Evolutionary conservation across 164 flowering plant genomes (phyloP).

Genomic region (Kingdonia uniflora): DNA sequence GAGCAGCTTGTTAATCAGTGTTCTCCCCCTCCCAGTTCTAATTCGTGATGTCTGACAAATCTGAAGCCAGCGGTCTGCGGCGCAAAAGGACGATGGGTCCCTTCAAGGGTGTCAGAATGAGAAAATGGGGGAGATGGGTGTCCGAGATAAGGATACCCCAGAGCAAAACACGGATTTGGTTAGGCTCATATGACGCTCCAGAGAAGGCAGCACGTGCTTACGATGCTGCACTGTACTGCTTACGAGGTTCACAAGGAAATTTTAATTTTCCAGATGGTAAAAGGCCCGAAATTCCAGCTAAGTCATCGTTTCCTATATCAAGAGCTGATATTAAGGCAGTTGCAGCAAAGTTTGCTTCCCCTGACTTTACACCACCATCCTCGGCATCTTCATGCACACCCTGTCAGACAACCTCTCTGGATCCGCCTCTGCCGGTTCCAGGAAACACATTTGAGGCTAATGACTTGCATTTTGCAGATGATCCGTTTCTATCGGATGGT

Average conservation of each 20-base stretch:
- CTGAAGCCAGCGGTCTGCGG: neutral
- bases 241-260: constrained; percentile 18
- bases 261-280: constrained; percentile 24
- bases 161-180: constrained; percentile 33
- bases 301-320: constrained; percentile 2
- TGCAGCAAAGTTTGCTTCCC: constrained; percentile 16
- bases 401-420: neutral
- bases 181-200: constrained; percentile 34
- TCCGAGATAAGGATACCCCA: constrained; percentile 34
- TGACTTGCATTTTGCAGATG: neutral
- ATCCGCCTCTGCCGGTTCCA: neutral
- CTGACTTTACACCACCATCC: neutral
- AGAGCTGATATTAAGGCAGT: constrained; percentile 18
- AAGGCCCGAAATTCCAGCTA: constrained; percentile 15
- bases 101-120: constrained; percentile 29
- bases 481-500: neutral
- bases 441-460: neutral
- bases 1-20: neutral
- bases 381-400: neutral
- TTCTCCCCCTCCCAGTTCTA: neutral
- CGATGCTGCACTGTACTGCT: constrained; percentile 36
- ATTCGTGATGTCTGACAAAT: neutral
- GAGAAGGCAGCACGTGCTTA: constrained; percentile 42
- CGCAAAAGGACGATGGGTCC: neutral
- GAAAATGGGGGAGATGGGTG: constrained; percentile 43